Percentiles rank a stretch among this genome's conserved stretches.
These are phyloP conservation scores for Dissoconium aciculare DNA, from an alignment of 2,329 filamentous ascomycete species.

Conservation along the genomic window DNA sequence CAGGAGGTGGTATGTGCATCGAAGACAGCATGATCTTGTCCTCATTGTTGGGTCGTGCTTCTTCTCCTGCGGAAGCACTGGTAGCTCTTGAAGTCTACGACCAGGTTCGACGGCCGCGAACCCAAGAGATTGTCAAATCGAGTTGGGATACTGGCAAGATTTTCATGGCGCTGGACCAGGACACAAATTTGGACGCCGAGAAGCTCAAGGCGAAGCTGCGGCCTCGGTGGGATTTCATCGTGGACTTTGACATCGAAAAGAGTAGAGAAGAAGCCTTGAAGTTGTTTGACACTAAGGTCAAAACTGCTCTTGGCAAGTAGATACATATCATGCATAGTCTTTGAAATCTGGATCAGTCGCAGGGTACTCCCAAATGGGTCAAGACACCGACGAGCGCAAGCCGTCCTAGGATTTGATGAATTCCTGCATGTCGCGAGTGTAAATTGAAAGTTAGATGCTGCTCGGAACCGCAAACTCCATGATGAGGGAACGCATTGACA, in stretches of 20 bases:
- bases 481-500: too few species aligned
- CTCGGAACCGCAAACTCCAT: too few species aligned
- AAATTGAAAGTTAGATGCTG: too few species aligned
- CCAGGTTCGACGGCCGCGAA: constrained; percentile 7
- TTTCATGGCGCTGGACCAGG: constrained; percentile 6
- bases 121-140: constrained; percentile 7
- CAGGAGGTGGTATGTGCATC: constrained; percentile 1
- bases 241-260: constrained; percentile 8
- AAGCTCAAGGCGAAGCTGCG: constrained; percentile 5
- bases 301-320: too few species aligned
- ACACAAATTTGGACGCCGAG: constrained; percentile 2
- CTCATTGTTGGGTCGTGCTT: neutral
- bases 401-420: too few species aligned
- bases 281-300: too few species aligned
- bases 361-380: too few species aligned
- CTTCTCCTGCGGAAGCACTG: neutral
- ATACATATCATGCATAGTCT: too few species aligned
- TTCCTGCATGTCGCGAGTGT: too few species aligned
- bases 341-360: too few species aligned
- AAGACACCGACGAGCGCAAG: too few species aligned
- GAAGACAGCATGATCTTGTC: neutral
- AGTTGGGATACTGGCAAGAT: constrained; percentile 8
- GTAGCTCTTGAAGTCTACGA: constrained; percentile 7
- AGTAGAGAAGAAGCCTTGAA: constrained; percentile 7
- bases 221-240: constrained; percentile 9